Conservation (phyloP, 1,284 basidiomycete species). For the Stygiomarasmius scandens region DNA sequence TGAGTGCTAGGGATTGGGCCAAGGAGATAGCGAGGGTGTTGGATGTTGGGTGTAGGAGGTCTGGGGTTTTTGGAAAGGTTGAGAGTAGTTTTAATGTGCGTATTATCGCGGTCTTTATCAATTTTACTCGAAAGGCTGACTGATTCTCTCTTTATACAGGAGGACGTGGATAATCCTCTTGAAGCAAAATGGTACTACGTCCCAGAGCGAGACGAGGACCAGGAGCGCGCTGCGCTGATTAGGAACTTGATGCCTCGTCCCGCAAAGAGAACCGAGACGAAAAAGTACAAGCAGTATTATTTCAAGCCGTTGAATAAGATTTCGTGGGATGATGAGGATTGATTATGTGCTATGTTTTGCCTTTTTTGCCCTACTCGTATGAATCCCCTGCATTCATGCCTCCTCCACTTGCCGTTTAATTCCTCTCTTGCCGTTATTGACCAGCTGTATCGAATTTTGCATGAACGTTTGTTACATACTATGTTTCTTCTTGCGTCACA, state of each 20-base stretch:
- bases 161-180: slow-evolving; percentile 50
- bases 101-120: slow-evolving; percentile 5
- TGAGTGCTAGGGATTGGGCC: slow-evolving; percentile 40
- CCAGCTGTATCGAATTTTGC: no score
- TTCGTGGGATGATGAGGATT: slow-evolving; percentile 68
- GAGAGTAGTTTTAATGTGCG: slow-evolving; percentile 54
- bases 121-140: no score
- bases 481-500: no score
- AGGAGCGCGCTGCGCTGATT: slow-evolving; percentile 66
- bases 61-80: slow-evolving; percentile 72
- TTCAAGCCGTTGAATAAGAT: slow-evolving; percentile 68
- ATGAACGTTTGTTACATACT: no score
- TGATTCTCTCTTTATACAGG: no score
- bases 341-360: no score
- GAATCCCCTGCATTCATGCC: no score
- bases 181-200: slow-evolving; percentile 80
- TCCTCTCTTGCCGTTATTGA: no score
- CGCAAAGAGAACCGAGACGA: slow-evolving; percentile 71
- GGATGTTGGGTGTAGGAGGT: slow-evolving; percentile 45
- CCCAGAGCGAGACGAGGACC: slow-evolving; percentile 68
- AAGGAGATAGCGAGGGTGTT: slow-evolving; percentile 51
- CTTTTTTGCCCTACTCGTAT: no score
- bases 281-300: slow-evolving; percentile 82
- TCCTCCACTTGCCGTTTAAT: no score
- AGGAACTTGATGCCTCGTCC: slow-evolving; percentile 72